Conservation (phyloP, 2,329 filamentous ascomycete genomes). For the Tetracladium maxilliforme region DNA sequence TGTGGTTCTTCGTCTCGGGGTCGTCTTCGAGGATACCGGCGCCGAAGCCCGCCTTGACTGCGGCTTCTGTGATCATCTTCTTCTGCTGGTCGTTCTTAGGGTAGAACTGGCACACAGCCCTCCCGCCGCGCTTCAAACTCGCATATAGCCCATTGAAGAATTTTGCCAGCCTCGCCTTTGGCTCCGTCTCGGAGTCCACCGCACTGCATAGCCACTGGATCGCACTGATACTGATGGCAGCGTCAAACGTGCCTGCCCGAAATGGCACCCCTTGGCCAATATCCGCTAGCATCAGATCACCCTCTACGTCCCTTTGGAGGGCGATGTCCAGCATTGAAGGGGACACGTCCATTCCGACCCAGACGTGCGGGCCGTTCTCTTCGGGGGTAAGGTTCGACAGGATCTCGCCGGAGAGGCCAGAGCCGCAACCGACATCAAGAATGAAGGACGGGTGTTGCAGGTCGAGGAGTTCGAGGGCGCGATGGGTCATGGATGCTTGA, state of each 20-base stretch:
- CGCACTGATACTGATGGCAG: constrained; percentile 84
- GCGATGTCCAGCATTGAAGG: constrained; percentile 95
- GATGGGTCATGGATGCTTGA: constrained; percentile 85
- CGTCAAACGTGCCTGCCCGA: constrained; percentile 82
- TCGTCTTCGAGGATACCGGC: constrained; percentile 93
- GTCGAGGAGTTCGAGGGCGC: constrained; percentile 81
- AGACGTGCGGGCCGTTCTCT: constrained; percentile 76
- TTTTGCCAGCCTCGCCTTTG: constrained; percentile 59
- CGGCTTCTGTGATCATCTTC: constrained; percentile 81
- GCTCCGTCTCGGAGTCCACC: constrained; percentile 72
- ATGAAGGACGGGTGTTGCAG: constrained; percentile 70
- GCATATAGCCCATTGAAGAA: constrained; percentile 94
- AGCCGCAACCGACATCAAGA: constrained; percentile 93
- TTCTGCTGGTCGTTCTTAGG: constrained; percentile 89
- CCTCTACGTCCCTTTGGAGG: constrained; percentile 79
- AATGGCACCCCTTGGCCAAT: constrained; percentile 95
- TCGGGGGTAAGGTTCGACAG: constrained; percentile 55
- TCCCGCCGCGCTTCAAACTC: constrained; percentile 64
- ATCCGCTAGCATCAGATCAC: constrained; percentile 85
- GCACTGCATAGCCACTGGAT: constrained; percentile 99
- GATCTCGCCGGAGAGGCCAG: constrained; percentile 87
- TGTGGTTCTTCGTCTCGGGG: constrained; percentile 88
- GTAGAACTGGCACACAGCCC: constrained; percentile 95
- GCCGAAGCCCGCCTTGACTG: constrained; percentile 87
- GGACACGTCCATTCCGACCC: constrained; percentile 95